A percentile compares a stretch with the other conserved stretches of the same genome.
Evolutionary conservation across 2,329 filamentous ascomycete genomes (phyloP).

Genomic region (Dryadomyces sulphureus): DNA sequence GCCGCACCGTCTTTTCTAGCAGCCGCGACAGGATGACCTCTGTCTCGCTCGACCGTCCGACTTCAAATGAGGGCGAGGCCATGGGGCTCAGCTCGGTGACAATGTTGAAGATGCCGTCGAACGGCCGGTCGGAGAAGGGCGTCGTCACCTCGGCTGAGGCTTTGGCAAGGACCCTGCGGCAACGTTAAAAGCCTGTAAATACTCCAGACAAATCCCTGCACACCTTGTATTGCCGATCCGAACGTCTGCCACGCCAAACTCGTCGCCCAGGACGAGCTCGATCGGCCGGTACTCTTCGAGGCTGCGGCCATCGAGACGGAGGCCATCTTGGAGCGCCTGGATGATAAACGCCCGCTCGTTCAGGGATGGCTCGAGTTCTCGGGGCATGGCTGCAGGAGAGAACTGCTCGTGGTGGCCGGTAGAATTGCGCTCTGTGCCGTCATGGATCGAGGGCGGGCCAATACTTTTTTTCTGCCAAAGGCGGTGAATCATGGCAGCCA

Average conservation of each 20-base stretch:
- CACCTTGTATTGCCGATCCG: slow-evolving; percentile 81
- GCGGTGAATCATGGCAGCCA: slow-evolving; percentile 11
- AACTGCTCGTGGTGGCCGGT: not conserved
- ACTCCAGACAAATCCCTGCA: not conserved
- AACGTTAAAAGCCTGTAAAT: not conserved
- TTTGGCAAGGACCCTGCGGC: slow-evolving; percentile 58
- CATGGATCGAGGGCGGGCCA: not conserved
- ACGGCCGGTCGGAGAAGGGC: slow-evolving; percentile 76
- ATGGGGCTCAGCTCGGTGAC: slow-evolving; percentile 83
- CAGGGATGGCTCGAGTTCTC: slow-evolving; percentile 78
- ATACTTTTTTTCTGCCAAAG: slow-evolving; percentile 13
- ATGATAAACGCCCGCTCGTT: slow-evolving; percentile 79
- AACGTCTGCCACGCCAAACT: slow-evolving; percentile 82
- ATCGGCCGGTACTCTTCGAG: slow-evolving; percentile 69
- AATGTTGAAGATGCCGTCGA: slow-evolving; percentile 91
- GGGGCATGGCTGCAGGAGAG: slow-evolving; percentile 52
- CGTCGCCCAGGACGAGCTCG: slow-evolving; percentile 70
- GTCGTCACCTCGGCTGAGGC: slow-evolving; percentile 80
- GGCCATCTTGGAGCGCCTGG: slow-evolving; percentile 64
- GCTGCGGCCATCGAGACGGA: slow-evolving; percentile 71
- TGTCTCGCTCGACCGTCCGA: slow-evolving; percentile 66
- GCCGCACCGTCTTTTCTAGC: slow-evolving; percentile 85
- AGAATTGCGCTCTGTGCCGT: too few species aligned
- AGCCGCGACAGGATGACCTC: slow-evolving; percentile 78
- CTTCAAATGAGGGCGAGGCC: slow-evolving; percentile 80